A percentile compares a stretch with the other conserved stretches of the same genome.
These are phyloP conservation scores for Fraxinus nigra DNA, from an alignment of 305 asterid species.

Conservation along the genomic window DNA sequence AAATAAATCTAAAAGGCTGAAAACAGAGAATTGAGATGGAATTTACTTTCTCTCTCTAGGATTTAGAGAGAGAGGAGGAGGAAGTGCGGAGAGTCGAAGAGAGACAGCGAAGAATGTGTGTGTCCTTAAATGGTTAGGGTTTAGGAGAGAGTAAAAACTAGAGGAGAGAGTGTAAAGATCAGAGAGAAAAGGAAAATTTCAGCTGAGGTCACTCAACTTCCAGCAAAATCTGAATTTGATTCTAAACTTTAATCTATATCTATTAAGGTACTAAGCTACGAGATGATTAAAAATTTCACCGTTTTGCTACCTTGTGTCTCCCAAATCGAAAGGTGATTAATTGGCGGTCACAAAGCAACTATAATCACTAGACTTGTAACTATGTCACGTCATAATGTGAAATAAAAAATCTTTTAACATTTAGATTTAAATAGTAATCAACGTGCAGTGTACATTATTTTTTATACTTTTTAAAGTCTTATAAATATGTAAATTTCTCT, in stretches of 20 bases:
- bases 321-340: neutral
- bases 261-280: neutral
- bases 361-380: neutral
- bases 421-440: neutral
- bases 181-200: neutral
- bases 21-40: neutral
- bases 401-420: neutral
- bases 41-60: conserved; percentile 27
- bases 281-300: neutral
- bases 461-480: neutral
- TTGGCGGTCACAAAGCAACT: neutral
- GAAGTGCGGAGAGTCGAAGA: conserved; percentile 25
- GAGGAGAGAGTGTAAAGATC: neutral
- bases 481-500: neutral
- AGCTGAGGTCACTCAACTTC: neutral
- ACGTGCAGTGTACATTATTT: neutral
- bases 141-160: conserved; percentile 31
- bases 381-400: neutral
- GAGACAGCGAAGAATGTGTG: conserved; percentile 32
- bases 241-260: neutral
- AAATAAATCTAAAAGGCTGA: neutral
- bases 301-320: neutral
- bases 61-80: conserved; percentile 35
- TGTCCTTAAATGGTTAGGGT: conserved; percentile 75
- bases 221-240: neutral